Conservation (phyloP, 805 yeast genomes). For the Sugiyamaella marilandica region DNA sequence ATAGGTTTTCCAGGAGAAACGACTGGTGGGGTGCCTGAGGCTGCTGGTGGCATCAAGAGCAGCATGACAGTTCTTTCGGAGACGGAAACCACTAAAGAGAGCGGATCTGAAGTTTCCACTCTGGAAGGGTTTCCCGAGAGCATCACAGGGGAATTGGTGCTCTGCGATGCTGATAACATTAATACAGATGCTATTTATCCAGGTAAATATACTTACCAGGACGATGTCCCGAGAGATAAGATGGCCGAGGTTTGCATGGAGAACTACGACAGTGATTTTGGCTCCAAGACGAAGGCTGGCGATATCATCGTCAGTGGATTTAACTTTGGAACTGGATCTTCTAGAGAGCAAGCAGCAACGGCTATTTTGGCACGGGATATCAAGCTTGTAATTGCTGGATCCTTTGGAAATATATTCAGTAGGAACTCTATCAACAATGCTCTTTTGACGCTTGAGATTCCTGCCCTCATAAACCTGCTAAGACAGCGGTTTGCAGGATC, state of each 20-base stretch:
- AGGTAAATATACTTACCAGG: constrained; percentile 98
- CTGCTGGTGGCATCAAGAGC: constrained; percentile 46
- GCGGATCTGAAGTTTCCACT: constrained; percentile 50
- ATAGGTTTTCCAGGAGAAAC: constrained; percentile 91
- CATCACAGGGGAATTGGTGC: constrained; percentile 84
- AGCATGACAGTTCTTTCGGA: constrained; percentile 30
- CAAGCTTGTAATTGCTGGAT: constrained; percentile 90
- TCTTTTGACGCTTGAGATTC: constrained; percentile 86
- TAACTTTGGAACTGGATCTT: constrained; percentile 97
- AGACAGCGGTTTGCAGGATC: constrained; percentile 55
- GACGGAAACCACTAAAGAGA: constrained; percentile 26
- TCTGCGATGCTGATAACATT: constrained; percentile 90
- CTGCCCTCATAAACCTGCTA: constrained; percentile 71
- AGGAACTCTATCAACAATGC: constrained; percentile 97
- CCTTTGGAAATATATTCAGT: constrained; percentile 94
- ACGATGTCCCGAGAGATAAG: constrained; percentile 86
- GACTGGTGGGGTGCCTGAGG: constrained; percentile 49
- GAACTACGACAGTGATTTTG: constrained; percentile 90
- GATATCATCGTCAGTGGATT: constrained; percentile 90
- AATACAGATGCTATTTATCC: constrained; percentile 99
- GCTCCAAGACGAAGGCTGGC: constrained; percentile 71
- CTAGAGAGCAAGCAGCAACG: constrained; percentile 99
- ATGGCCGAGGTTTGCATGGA: constrained; percentile 99
- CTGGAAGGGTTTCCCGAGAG: constrained; percentile 86
- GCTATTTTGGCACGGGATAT: constrained; percentile 92